Conservation (phyloP, 2,329 filamentous ascomycete species). For the Saccharata proteae region DNA sequence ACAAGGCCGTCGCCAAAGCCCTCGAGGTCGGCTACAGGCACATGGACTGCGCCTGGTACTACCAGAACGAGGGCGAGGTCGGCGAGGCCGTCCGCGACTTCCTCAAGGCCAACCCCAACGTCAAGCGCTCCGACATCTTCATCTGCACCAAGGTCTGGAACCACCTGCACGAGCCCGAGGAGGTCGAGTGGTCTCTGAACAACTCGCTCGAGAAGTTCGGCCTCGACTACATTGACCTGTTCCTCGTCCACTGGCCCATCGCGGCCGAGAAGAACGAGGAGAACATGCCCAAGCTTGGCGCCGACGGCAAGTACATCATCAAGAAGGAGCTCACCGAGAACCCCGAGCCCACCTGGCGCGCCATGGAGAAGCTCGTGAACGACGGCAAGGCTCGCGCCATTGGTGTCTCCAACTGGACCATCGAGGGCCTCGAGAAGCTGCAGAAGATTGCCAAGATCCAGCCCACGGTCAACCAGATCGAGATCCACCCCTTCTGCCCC, state of each 20-base stretch:
- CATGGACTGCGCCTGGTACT: slow-evolving; percentile 58
- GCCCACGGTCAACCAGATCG: slow-evolving; percentile 62
- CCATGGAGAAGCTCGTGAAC: slow-evolving; percentile 49
- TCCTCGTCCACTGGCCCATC: slow-evolving; percentile 53
- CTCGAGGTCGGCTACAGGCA: slow-evolving; percentile 50
- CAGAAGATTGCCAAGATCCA: slow-evolving; percentile 51
- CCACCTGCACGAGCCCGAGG: slow-evolving; percentile 43
- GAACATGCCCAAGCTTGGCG: slow-evolving; percentile 43
- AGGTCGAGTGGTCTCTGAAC: slow-evolving; percentile 47
- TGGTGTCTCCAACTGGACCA: slow-evolving; percentile 63
- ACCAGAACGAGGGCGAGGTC: slow-evolving; percentile 60
- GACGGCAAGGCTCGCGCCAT: slow-evolving; percentile 54
- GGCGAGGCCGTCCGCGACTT: slow-evolving; percentile 52
- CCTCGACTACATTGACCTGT: slow-evolving; percentile 54
- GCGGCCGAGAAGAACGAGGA: slow-evolving; percentile 39
- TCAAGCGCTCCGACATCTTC: slow-evolving; percentile 51
- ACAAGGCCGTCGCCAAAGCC: slow-evolving; percentile 46
- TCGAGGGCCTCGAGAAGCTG: slow-evolving; percentile 55
- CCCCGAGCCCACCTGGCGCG: slow-evolving; percentile 54
- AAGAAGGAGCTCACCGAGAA: slow-evolving; percentile 56
- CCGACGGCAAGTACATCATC: slow-evolving; percentile 47
- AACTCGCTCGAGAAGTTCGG: slow-evolving; percentile 53
- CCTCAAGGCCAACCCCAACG: slow-evolving; percentile 39
- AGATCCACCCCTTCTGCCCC: slow-evolving; percentile 63
- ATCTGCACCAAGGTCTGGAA: slow-evolving; percentile 62